Percentiles rank a stretch among this genome's conserved stretches.
These are phyloP conservation scores for Pistacia integerrima DNA, from an alignment of 345 rosid species.

Conservation along the genomic window DNA sequence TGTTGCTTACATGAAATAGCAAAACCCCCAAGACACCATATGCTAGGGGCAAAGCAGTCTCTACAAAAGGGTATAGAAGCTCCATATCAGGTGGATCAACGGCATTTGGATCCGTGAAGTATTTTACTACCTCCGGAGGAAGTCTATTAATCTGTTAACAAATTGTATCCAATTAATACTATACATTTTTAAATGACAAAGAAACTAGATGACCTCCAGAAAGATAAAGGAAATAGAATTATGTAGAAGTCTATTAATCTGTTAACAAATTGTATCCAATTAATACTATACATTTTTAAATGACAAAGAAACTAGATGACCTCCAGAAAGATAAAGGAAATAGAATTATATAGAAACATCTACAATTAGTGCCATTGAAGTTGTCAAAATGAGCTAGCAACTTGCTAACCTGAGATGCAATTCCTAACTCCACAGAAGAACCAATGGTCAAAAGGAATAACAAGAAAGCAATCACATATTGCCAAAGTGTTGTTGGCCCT, in stretches of 20 bases:
- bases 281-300: conserved; percentile 11
- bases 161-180: conserved; percentile 21
- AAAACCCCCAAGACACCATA: conserved; percentile 90
- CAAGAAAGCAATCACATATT: conserved; percentile 85
- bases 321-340: conserved; percentile 14
- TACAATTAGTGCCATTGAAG: not conserved
- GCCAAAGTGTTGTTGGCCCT: conserved; percentile 96
- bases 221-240: conserved; percentile 9
- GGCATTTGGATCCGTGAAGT: conserved; percentile 93
- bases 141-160: conserved; percentile 78
- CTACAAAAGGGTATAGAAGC: conserved; percentile 84
- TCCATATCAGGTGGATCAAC: conserved; percentile 90
- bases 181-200: conserved; percentile 4
- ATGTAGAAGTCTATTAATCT: conserved; percentile 70
- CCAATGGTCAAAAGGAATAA: conserved; percentile 86
- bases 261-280: conserved; percentile 30
- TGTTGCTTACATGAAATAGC: conserved; percentile 76
- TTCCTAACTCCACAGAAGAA: conserved; percentile 88
- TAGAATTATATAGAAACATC: not conserved
- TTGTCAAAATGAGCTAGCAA: conserved; percentile 1
- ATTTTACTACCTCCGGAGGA: conserved; percentile 90
- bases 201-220: not conserved
- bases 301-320: not conserved
- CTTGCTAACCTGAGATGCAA: conserved; percentile 83
- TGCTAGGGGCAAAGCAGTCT: conserved; percentile 88